Percentiles rank a stretch among this genome's conserved stretches.
phyloP scores from a whole-genome alignment of 2,329 filamentous ascomycete species.

The Aulographum hederae region DNA sequence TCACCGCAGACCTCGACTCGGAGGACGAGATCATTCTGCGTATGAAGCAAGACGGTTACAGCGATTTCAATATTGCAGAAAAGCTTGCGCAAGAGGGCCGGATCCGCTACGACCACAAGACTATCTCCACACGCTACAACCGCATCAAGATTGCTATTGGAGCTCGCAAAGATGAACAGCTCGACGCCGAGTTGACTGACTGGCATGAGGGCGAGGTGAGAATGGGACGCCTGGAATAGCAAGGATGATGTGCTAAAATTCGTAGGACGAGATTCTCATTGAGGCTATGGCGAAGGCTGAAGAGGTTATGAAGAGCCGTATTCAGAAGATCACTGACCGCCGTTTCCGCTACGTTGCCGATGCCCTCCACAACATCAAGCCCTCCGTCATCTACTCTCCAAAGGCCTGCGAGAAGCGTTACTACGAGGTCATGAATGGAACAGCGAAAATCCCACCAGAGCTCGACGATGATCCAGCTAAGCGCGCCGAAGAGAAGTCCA shows the following conservation, averaged over 20 bases:
- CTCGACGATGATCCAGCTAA: slow-evolving; percentile 20
- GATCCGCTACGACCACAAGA: slow-evolving; percentile 25
- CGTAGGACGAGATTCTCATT: slow-evolving; percentile 25
- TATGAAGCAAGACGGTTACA: slow-evolving; percentile 23
- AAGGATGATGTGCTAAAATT: slow-evolving; percentile 1
- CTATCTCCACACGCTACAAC: slow-evolving; percentile 27
- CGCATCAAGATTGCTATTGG: slow-evolving; percentile 25
- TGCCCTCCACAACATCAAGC: slow-evolving; percentile 20
- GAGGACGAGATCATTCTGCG: slow-evolving; percentile 28
- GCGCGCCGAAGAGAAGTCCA: slow-evolving; percentile 15
- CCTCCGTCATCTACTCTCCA: slow-evolving; percentile 23
- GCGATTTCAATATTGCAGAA: slow-evolving; percentile 24
- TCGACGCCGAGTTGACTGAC: slow-evolving; percentile 27
- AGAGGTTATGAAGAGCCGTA: slow-evolving; percentile 21
- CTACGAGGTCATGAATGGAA: slow-evolving; percentile 21
- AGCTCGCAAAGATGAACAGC: slow-evolving; percentile 22
- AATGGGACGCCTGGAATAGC: not conserved
- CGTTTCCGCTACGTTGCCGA: slow-evolving; percentile 27
- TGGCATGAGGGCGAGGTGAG: slow-evolving; percentile 31
- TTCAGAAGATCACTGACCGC: slow-evolving; percentile 21
- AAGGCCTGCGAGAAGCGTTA: slow-evolving; percentile 27
- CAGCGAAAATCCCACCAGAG: slow-evolving; percentile 25
- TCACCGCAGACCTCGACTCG: slow-evolving; percentile 24
- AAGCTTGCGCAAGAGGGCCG: slow-evolving; percentile 23
- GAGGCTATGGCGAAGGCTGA: slow-evolving; percentile 22